Evolutionary conservation across 1,139 yeast genomes (phyloP).

Genomic region (Meyerozyma elateridarum): DNA sequence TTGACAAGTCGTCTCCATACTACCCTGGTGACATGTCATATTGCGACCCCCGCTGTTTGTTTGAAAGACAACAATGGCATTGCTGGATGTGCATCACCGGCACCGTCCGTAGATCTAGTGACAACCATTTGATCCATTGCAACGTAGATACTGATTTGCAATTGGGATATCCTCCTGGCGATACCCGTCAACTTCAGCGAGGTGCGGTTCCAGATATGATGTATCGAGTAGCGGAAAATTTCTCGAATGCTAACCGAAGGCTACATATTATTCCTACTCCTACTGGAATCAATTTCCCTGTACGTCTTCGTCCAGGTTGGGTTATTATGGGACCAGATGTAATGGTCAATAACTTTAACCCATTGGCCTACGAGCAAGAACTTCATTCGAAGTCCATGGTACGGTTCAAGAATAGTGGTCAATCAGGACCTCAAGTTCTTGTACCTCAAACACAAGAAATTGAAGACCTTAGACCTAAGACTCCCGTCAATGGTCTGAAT

Average conservation of each 20-base stretch:
- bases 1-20: conserved; percentile 54
- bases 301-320: conserved; percentile 83
- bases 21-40: conserved; percentile 42
- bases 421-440: conserved; percentile 31
- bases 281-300: conserved; percentile 59
- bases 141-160: conserved; percentile 87
- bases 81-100: conserved; percentile 98
- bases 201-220: conserved; percentile 66
- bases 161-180: conserved; percentile 35
- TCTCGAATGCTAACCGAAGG: conserved; percentile 75
- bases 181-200: conserved; percentile 9
- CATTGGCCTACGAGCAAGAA: conserved; percentile 29
- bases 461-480: conserved; percentile 77
- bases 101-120: conserved; percentile 81
- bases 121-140: conserved; percentile 82
- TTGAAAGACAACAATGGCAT: conserved; percentile 71
- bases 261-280: conserved; percentile 77
- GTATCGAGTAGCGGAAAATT: conserved; percentile 85
- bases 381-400: conserved; percentile 29
- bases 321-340: conserved; percentile 85
- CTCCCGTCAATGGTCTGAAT: conserved; percentile 36
- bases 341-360: conserved; percentile 60
- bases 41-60: conserved; percentile 18
- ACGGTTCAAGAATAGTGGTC: conserved; percentile 20
- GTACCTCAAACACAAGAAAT: conserved; percentile 69